These are phyloP conservation scores for Fusarium azukiicola DNA, from an alignment of 2,329 filamentous ascomycete genomes.

Conservation along the genomic window DNA sequence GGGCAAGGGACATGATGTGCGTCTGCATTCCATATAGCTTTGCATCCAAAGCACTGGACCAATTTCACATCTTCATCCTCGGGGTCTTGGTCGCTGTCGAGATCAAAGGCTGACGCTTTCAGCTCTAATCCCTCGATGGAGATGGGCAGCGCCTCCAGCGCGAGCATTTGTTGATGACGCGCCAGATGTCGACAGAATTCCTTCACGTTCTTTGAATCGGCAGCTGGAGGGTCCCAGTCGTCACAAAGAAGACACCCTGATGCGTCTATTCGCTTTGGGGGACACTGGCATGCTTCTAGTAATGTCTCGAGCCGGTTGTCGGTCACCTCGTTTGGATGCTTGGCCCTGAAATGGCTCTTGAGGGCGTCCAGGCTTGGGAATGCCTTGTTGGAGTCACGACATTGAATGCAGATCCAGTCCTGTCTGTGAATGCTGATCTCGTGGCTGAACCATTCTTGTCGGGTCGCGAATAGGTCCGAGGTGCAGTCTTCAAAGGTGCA, in stretches of 20 bases:
- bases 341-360: background rate
- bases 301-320: background rate
- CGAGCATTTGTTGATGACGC: background rate
- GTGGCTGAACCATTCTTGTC: constrained; percentile 25
- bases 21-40: background rate
- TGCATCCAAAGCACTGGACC: background rate
- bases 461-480: constrained; percentile 9
- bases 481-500: constrained; percentile 28
- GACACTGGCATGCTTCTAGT: background rate
- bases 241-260: background rate
- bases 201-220: background rate
- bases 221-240: background rate
- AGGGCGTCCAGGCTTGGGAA: background rate
- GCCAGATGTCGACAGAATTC: constrained; percentile 2
- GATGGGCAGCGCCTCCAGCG: background rate
- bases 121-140: background rate
- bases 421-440: constrained; percentile 15
- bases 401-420: constrained; percentile 13
- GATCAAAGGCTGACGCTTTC: background rate
- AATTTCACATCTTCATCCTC: background rate
- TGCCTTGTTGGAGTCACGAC: background rate
- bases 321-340: background rate
- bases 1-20: background rate
- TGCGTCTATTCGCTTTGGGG: background rate
- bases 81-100: background rate